A percentile compares a stretch with the other conserved stretches of the same genome.
Evolutionary conservation across 805 yeast species (phyloP).

Genomic region (Schizosaccharomyces cryophilus): DNA sequence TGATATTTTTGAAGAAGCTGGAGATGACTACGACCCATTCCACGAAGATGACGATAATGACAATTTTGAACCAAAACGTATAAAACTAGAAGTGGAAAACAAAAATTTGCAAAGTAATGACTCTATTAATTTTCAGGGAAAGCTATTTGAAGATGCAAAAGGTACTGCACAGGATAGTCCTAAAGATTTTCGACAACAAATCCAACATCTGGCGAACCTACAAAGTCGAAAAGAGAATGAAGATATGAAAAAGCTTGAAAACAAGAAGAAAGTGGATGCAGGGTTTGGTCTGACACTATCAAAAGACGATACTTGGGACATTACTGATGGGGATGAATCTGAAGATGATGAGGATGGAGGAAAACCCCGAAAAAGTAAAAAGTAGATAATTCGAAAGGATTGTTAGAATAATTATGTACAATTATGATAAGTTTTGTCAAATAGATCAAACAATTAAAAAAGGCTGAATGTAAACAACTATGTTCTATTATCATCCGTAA

Average conservation of each 20-base stretch:
- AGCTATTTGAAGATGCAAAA: not conserved
- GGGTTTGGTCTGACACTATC: not conserved
- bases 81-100: not conserved
- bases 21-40: slow-evolving; percentile 1
- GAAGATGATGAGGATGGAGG: not conserved
- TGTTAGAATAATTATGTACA: not conserved
- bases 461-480: no score
- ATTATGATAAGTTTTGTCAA: not conserved
- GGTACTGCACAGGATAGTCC: not conserved
- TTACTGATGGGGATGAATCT: not conserved
- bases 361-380: not conserved
- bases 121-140: not conserved
- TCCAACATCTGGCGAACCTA: not conserved
- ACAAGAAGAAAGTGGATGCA: not conserved
- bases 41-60: not conserved
- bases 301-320: not conserved
- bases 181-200: not conserved
- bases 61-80: no score
- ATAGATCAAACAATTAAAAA: not conserved
- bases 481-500: no score
- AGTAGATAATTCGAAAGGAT: not conserved
- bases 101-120: not conserved
- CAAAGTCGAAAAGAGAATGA: not conserved
- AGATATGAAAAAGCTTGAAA: not conserved
- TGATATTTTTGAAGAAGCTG: not conserved